Base-by-base conservation (phyloP, 1,284 basidiomycete genomes). In the Xerocomus nothofagi region DNA sequence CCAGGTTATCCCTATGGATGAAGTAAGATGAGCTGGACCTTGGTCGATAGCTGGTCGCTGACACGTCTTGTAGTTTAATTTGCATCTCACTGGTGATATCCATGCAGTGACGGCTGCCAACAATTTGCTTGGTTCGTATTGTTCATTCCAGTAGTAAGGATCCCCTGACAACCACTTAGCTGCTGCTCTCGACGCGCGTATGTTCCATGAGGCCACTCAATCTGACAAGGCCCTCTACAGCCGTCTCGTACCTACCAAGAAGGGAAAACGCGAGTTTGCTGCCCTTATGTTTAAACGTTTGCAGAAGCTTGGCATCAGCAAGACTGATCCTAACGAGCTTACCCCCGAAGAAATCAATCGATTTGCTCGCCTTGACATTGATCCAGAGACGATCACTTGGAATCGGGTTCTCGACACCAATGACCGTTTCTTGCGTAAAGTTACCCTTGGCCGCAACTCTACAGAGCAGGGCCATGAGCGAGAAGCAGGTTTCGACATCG, bases 1-100 rank as follows among this genome's bases (percentile, higher is more conserved):
- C 30, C 96, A 99, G 70, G 92, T 99, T 63, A 98, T 98, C 72
- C 95, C 95, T 45, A 98, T 98, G 95, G 95, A 98, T 66, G 95
- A 98, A 77, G 92, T 93, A 68, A 54, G 72, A 66, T 46, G 14
- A n/a, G 1, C 18, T 21, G 18, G 50, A 6, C 10, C 31, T 21
- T 49, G 36, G 17, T 10, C 31, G 38, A 15, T 12, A 7, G 41
- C 27, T 14, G 41, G 10, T 41, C 12, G 30, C 45, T 57, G 47
- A 62, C 18, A 43, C 40, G 24, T 11, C 23, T 47, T n/a, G 52
- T 32, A 90, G 86, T 97, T 97, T 71, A 97, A 96, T 69, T 72
- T 96, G 49, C 97, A 99, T 70, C 74, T 99, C 67, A 99, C 96
- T 33, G 96, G 96, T 60, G 96, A 99, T 73, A 98, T 98, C 54